phyloP scores from a whole-genome alignment of 495 filamentous ascomycete species.

The Lindgomyces ingoldianus region DNA sequence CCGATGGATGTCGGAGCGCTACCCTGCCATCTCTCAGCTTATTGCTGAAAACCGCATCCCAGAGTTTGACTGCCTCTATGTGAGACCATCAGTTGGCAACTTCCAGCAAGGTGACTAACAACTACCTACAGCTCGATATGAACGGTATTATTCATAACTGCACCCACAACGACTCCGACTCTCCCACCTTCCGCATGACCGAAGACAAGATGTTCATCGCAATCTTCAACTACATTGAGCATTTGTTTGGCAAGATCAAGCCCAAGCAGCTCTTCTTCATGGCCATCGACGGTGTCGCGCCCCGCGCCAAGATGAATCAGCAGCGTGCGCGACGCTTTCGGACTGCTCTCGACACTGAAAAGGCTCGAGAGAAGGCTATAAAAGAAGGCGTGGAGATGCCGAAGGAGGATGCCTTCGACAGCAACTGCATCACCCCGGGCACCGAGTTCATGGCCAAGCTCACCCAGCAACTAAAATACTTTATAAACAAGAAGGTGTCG shows the following conservation, averaged over 20 bases:
- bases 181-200: conserved; percentile 86
- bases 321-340: conserved; percentile 94
- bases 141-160: conserved; percentile 99
- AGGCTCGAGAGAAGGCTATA: conserved; percentile 86
- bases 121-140: conserved; percentile 80
- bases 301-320: conserved; percentile 99
- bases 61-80: conserved; percentile 97
- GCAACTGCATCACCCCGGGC: conserved; percentile 97
- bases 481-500: conserved; percentile 96
- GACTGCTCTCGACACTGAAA: conserved; percentile 88
- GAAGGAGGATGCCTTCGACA: conserved; percentile 94
- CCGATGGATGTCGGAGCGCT: conserved; percentile 97
- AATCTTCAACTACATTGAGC: conserved; percentile 99
- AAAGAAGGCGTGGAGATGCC: conserved; percentile 86
- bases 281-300: conserved; percentile 97
- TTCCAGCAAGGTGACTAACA: no score
- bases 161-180: conserved; percentile 92
- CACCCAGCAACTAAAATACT: conserved; percentile 92
- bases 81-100: no score
- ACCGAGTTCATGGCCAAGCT: conserved; percentile 98
- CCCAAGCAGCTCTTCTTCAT: conserved; percentile 98
- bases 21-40: conserved; percentile 96
- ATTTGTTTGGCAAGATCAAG: conserved; percentile 97
- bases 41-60: conserved; percentile 99
- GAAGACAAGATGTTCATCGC: conserved; percentile 99